These are phyloP conservation scores for Lentinula edodes DNA, from an alignment of 768 basidiomycete genomes.

Conservation along the genomic window DNA sequence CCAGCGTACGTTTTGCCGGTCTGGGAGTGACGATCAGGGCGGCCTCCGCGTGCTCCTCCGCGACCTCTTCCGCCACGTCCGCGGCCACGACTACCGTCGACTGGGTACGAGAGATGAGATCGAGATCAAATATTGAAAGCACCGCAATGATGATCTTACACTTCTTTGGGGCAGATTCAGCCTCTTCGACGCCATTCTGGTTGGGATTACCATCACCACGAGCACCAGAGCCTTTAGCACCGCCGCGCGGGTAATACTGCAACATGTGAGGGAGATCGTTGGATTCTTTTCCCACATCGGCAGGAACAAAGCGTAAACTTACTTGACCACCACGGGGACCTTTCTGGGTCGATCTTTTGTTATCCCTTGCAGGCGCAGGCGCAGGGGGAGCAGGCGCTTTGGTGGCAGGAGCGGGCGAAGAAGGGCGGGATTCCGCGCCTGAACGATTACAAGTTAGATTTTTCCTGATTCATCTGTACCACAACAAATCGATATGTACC, in stretches of 20 bases:
- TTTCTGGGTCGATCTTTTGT: slow-evolving; percentile 23
- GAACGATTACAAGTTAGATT: slow-evolving; percentile 15
- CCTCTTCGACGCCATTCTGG: slow-evolving; percentile 20
- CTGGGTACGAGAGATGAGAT: slow-evolving; percentile 20
- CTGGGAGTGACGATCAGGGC: slow-evolving; percentile 81
- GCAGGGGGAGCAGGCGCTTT: slow-evolving; percentile 21
- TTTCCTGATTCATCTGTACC: slow-evolving; percentile 1
- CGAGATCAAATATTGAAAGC: not conserved
- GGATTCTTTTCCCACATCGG: not conserved
- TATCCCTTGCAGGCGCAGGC: slow-evolving; percentile 22
- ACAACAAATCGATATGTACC: slow-evolving; percentile 36
- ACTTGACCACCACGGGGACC: slow-evolving; percentile 25
- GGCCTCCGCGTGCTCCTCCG: slow-evolving; percentile 55
- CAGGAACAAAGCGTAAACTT: not conserved
- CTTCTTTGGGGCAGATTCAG: slow-evolving; percentile 21
- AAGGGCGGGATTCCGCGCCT: slow-evolving; percentile 39
- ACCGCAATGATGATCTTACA: slow-evolving; percentile 23
- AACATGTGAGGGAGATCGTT: slow-evolving; percentile 19
- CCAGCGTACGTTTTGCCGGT: slow-evolving; percentile 73
- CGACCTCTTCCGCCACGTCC: slow-evolving; percentile 46
- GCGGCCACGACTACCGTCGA: slow-evolving; percentile 44
- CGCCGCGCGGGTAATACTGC: slow-evolving; percentile 46
- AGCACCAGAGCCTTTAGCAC: slow-evolving; percentile 20
- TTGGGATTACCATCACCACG: slow-evolving; percentile 13
- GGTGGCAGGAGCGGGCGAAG: slow-evolving; percentile 30